phyloP scores from a whole-genome alignment of 768 basidiomycete species.

The Leucosporidium yakuticum region DNA sequence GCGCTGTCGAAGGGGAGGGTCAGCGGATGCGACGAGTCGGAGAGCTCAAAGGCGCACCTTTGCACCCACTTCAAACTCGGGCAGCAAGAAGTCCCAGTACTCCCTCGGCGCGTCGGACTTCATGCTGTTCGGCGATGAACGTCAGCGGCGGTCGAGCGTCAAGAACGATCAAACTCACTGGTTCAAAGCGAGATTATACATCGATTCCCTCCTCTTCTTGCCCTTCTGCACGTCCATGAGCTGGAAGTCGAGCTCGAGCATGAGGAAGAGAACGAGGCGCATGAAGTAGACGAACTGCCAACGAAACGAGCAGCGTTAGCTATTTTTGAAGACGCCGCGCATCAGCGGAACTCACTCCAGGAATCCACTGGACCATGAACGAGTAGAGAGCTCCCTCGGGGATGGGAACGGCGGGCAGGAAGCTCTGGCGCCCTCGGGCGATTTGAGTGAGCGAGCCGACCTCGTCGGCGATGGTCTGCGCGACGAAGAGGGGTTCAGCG shows the following conservation, averaged over 20 bases:
- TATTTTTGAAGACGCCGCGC: rapidly evolving
- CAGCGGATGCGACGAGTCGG: too few species aligned
- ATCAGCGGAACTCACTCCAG: not conserved
- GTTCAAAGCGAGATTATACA: conserved; percentile 6
- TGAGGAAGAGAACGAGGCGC: conserved; percentile 14
- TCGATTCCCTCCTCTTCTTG: conserved; percentile 9
- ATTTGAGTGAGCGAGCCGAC: conserved; percentile 8
- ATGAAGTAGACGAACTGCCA: conserved; percentile 25
- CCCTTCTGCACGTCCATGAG: conserved; percentile 17
- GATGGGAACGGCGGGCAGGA: not conserved
- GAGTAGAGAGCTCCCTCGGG: conserved; percentile 5
- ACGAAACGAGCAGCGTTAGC: not conserved
- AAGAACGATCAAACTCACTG: conserved; percentile 8
- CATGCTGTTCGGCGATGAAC: too few species aligned
- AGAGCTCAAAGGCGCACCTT: conserved; percentile 15
- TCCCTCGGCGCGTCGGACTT: conserved; percentile 22
- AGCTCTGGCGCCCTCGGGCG: conserved; percentile 14
- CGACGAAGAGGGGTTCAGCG: conserved; percentile 26
- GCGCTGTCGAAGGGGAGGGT: conserved; percentile 20
- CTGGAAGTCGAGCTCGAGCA: conserved; percentile 12
- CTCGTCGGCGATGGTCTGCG: conserved; percentile 7
- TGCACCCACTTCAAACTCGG: conserved; percentile 33
- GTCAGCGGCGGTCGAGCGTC: too few species aligned
- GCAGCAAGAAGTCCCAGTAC: conserved; percentile 34
- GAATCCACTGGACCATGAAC: not conserved